Conservation (phyloP, 306 rosid genomes). For the Parietaria judaica region DNA sequence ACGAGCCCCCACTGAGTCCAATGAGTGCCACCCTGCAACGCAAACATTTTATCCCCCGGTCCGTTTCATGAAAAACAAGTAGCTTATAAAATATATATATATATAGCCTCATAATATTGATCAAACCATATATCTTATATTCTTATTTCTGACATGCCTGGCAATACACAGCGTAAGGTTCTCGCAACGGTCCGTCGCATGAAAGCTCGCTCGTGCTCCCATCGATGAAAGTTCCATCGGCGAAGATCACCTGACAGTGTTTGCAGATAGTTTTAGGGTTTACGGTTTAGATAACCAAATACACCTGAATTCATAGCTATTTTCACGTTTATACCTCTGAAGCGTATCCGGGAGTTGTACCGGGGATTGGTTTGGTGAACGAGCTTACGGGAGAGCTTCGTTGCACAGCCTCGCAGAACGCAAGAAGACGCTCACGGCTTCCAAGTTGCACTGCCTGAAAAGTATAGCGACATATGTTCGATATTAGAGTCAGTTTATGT, state of each 20-base stretch:
- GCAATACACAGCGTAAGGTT: conserved; percentile 84
- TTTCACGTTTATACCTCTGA: conserved; percentile 60
- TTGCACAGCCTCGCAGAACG: conserved; percentile 92
- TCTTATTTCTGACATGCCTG: conserved; percentile 31
- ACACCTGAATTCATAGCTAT: not conserved
- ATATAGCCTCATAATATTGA: no score
- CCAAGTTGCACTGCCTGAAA: conserved; percentile 78
- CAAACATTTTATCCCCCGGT: not conserved
- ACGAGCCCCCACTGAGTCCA: conserved; percentile 96
- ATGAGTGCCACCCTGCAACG: conserved; percentile 81
- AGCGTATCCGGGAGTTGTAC: conserved; percentile 86
- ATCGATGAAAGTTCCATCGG: conserved; percentile 91
- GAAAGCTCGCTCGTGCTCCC: conserved; percentile 99
- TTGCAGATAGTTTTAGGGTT: not conserved
- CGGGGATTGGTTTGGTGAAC: conserved; percentile 74
- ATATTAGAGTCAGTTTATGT: no score
- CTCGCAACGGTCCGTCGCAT: conserved; percentile 92
- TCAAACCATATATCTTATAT: not conserved
- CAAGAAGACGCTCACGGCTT: conserved; percentile 67
- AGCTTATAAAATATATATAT: not conserved
- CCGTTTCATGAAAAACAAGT: not conserved
- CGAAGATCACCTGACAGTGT: conserved; percentile 72
- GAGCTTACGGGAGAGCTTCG: conserved; percentile 88
- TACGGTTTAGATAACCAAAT: not conserved
- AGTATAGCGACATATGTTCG: not conserved